phyloP scores from a whole-genome alignment of 371 early-diverging fungal genomes.

The Rhizopus stolonifer region DNA sequence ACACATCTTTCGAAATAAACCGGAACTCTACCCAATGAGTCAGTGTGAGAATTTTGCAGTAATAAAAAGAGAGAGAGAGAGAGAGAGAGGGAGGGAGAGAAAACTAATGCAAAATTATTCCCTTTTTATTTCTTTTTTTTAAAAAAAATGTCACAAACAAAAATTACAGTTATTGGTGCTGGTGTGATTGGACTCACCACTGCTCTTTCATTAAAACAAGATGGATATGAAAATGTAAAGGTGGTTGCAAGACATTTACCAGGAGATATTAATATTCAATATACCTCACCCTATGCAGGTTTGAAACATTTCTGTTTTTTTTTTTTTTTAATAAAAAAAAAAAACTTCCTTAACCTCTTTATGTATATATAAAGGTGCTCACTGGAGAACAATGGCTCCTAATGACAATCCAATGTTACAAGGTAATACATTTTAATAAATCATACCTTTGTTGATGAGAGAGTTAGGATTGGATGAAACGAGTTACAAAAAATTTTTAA shows the following conservation, averaged over 20 bases:
- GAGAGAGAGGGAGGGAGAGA: no score
- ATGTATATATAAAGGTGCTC: constrained; percentile 46
- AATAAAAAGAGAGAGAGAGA: no score
- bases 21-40: no score
- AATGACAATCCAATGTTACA: constrained; percentile 41
- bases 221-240: constrained; percentile 51
- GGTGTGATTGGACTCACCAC: constrained; percentile 77
- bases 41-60: no score
- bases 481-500: constrained; percentile 43
- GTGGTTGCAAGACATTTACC: constrained; percentile 61
- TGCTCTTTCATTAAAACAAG: constrained; percentile 52
- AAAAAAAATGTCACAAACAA: neutral
- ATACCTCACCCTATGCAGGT: constrained; percentile 78
- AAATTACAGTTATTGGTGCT: constrained; percentile 65
- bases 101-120: no score
- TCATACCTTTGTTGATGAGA: neutral
- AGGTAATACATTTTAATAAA: constrained; percentile 26
- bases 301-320: constrained; percentile 2
- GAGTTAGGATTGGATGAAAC: constrained; percentile 46
- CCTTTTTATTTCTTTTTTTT: neutral
- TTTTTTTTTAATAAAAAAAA: no score
- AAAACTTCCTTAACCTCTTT: no score
- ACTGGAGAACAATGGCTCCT: constrained; percentile 70
- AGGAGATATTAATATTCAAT: constrained; percentile 53
- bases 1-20: no score